Percentiles rank a stretch among this genome's conserved stretches.
phyloP scores from a whole-genome alignment of 345 rosid genomes.

The Adansonia digitata region DNA sequence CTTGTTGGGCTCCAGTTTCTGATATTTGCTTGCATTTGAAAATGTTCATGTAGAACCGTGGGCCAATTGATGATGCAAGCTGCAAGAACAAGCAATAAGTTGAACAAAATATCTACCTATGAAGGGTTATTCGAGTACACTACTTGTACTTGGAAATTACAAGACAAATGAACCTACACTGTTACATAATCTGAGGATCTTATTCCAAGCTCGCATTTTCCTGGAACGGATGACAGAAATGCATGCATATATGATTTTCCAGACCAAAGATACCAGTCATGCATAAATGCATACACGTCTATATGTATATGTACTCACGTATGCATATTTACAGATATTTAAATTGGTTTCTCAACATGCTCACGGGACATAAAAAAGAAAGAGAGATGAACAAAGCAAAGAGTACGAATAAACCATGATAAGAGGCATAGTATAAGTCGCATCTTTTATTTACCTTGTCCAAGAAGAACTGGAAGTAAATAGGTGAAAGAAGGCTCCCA shows the following conservation, averaged over 20 bases:
- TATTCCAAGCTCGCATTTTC: not conserved
- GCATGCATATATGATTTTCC: not conserved
- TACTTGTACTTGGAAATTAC: not conserved
- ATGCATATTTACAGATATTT: not conserved
- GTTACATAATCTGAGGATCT: not conserved
- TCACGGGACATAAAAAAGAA: not conserved
- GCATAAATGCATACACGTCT: not conserved
- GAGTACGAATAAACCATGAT: not conserved
- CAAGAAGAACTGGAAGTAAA: slow-evolving; percentile 74
- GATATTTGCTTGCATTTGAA: slow-evolving; percentile 97
- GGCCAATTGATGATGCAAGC: slow-evolving; percentile 99
- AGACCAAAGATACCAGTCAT: not conserved
- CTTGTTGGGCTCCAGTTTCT: slow-evolving; percentile 99
- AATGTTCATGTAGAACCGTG: slow-evolving; percentile 86
- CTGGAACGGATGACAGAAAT: not conserved
- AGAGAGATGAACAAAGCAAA: not conserved
- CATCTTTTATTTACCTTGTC: slow-evolving; percentile 50
- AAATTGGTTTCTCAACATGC: not conserved
- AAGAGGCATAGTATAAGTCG: not conserved
- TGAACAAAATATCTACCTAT: not conserved
- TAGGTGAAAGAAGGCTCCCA: slow-evolving; percentile 61
- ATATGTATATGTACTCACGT: not conserved
- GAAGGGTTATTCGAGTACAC: not conserved
- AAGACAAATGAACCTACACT: not conserved
- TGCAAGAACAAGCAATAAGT: slow-evolving; percentile 31